A percentile compares a stretch with the other conserved stretches of the same genome.
These are phyloP conservation scores for Hypoxylon cercidicola DNA, from an alignment of 495 filamentous ascomycete species.

Conservation along the genomic window DNA sequence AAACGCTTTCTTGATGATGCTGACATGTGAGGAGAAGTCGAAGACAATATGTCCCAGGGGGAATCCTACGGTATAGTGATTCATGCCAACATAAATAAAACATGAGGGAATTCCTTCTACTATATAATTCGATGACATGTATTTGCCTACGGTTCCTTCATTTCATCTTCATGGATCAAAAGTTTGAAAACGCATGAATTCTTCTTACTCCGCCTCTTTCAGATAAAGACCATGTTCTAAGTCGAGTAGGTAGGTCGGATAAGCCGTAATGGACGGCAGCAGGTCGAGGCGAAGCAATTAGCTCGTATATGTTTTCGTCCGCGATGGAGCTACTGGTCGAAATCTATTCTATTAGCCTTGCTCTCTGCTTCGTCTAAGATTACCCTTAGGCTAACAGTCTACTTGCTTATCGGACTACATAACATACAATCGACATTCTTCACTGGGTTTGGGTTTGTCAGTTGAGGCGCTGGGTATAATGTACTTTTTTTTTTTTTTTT, in stretches of 20 bases:
- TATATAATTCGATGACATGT: not conserved
- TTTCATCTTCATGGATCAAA: not conserved
- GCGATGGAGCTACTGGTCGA: constrained; percentile 1
- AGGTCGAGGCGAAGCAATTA: constrained; percentile 8
- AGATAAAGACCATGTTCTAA: not conserved
- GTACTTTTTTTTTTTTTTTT: constrained; percentile 28
- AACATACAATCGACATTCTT: not conserved
- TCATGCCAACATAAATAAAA: constrained; percentile 11
- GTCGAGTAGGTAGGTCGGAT: constrained; percentile 1
- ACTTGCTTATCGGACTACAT: not conserved
- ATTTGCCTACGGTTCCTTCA: not conserved
- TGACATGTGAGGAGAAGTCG: not conserved
- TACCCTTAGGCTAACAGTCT: not conserved
- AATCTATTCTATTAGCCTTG: not conserved
- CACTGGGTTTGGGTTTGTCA: not conserved
- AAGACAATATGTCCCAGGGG: not conserved
- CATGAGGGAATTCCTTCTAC: constrained; percentile 1
- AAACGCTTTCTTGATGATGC: constrained; percentile 12
- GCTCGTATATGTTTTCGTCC: not conserved
- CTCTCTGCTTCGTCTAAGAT: not conserved
- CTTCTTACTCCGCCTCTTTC: constrained; percentile 12
- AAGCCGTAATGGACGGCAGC: not conserved
- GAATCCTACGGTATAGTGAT: constrained; percentile 16
- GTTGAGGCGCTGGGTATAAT: constrained; percentile 17
- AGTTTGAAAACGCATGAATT: constrained; percentile 8